phyloP scores from a whole-genome alignment of 2,329 filamentous ascomycete genomes.

The Chaetothyriales sp. region DNA sequence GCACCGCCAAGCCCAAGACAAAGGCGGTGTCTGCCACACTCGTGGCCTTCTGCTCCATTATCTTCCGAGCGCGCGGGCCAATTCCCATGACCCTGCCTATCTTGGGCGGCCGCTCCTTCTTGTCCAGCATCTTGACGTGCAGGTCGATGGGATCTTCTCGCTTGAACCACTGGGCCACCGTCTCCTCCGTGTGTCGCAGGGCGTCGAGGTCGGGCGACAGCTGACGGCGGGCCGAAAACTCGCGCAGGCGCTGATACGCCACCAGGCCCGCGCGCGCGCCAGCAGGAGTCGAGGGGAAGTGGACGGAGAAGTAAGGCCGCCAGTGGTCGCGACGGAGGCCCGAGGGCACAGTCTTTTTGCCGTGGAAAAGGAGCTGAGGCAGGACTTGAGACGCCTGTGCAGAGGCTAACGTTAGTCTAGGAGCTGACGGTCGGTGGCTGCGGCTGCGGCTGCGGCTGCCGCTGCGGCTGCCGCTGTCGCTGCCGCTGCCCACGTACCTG shows the following conservation, averaged over 20 bases:
- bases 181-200: constrained; percentile 33
- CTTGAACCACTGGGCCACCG: constrained; percentile 25
- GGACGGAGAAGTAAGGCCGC: constrained; percentile 45
- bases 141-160: constrained; percentile 18
- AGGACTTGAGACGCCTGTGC: constrained; percentile 38
- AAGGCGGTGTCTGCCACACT: constrained; percentile 47
- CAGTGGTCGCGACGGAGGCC: constrained; percentile 49
- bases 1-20: constrained; percentile 31
- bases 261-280: constrained; percentile 36
- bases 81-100: constrained; percentile 33
- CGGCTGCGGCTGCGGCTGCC: too few relatives aligned
- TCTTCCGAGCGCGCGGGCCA: constrained; percentile 33
- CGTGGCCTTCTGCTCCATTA: constrained; percentile 55
- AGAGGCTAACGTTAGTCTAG: constrained; percentile 1
- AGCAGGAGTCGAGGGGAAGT: constrained; percentile 33
- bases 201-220: constrained; percentile 32
- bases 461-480: too few relatives aligned
- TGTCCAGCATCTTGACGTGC: constrained; percentile 27
- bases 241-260: constrained; percentile 45
- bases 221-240: constrained; percentile 48
- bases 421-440: too few relatives aligned
- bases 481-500: constrained; percentile 31
- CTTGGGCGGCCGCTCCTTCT: constrained; percentile 22
- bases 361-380: constrained; percentile 47
- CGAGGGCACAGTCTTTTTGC: constrained; percentile 49